A percentile compares a stretch with the other conserved stretches of the same genome.
Evolutionary conservation across 2,329 filamentous ascomycete species (phyloP).

Genomic region (Trichoderma afroharzianum): DNA sequence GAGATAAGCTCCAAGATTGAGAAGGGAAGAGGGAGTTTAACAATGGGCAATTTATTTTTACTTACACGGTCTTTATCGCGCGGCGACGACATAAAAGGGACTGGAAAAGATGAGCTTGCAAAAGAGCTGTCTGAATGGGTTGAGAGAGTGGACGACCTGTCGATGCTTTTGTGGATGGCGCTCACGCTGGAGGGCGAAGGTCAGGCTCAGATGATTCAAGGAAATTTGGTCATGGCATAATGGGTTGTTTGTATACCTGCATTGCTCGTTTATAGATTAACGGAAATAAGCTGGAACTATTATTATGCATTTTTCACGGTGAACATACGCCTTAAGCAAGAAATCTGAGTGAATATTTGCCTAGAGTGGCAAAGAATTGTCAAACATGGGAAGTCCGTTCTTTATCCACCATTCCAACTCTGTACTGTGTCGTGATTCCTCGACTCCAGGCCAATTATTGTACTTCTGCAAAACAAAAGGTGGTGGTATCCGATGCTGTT

Average conservation of each 20-base stretch:
- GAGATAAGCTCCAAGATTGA: neutral
- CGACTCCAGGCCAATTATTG: neutral
- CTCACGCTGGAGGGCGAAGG: constrained; percentile 1
- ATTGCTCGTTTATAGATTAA: neutral
- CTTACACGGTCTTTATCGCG: neutral
- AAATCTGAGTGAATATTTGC: neutral
- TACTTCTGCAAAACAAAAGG: neutral
- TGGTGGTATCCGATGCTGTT: neutral
- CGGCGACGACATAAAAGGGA: neutral
- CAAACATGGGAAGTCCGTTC: neutral
- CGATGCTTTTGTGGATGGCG: constrained; percentile 10
- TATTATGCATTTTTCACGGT: neutral
- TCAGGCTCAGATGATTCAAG: constrained; percentile 1
- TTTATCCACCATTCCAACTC: neutral
- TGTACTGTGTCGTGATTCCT: neutral
- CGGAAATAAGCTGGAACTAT: neutral
- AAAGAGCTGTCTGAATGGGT: neutral
- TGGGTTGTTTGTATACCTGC: neutral
- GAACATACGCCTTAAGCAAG: neutral
- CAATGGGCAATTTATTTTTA: neutral
- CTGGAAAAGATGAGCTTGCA: neutral
- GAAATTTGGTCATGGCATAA: neutral
- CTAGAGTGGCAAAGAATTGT: neutral
- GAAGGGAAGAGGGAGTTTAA: neutral
- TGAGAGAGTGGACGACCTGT: constrained; percentile 5